Evolutionary conservation across 306 rosid genomes (phyloP).

Genomic region (Spatholobus suberectus): DNA sequence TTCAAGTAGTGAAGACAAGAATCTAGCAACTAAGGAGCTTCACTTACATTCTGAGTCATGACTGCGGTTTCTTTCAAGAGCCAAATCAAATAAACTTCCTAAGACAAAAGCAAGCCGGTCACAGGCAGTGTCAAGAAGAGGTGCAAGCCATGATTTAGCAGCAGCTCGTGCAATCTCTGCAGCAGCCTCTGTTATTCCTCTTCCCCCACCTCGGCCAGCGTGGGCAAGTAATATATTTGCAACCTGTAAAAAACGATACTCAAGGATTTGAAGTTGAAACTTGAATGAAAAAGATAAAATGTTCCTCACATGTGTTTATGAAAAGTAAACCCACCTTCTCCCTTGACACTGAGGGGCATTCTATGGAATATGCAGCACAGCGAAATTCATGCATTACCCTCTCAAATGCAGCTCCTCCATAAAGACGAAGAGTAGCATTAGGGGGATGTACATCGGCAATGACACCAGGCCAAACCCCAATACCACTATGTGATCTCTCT

Average conservation of each 20-base stretch:
- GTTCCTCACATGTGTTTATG: background rate
- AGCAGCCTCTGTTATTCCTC: conserved; percentile 92
- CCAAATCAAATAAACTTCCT: conserved; percentile 87
- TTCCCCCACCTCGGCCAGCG: conserved; percentile 88
- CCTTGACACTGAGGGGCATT: conserved; percentile 93
- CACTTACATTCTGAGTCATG: conserved; percentile 73
- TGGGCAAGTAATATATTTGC: conserved; percentile 98
- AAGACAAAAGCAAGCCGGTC: conserved; percentile 94
- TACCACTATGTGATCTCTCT: conserved; percentile 81
- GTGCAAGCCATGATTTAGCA: conserved; percentile 97
- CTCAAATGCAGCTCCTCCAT: conserved; percentile 99
- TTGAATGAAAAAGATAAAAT: background rate
- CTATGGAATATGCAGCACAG: conserved; percentile 93
- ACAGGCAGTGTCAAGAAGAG: conserved; percentile 96
- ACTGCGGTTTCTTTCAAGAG: conserved; percentile 71
- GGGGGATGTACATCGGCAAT: conserved; percentile 74
- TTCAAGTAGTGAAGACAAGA: conserved; percentile 17
- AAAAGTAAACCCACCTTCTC: conserved; percentile 69
- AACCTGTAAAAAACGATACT: conserved; percentile 59
- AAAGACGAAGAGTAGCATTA: conserved; percentile 86
- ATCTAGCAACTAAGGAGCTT: conserved; percentile 31
- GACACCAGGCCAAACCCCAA: conserved; percentile 96
- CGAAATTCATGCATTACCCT: conserved; percentile 95
- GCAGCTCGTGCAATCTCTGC: conserved; percentile 99
- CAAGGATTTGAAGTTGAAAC: conserved; percentile 33